phyloP scores from a whole-genome alignment of 2,329 filamentous ascomycete genomes.

The Colletotrichum scovillei region DNA sequence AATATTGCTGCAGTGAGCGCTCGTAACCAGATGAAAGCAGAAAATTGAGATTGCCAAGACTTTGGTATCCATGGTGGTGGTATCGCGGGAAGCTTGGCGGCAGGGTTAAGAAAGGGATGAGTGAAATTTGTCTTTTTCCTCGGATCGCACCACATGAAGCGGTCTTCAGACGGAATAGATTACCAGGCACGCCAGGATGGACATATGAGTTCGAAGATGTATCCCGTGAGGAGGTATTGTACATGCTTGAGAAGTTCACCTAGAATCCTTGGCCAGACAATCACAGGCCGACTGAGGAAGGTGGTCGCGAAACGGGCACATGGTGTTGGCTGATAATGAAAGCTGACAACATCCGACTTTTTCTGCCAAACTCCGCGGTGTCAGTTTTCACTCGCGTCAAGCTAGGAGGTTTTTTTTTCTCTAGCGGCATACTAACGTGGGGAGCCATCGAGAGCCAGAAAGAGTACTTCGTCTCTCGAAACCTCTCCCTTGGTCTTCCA shows the following conservation, averaged over 20 bases:
- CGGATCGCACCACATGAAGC: not conserved
- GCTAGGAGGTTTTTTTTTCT: not conserved
- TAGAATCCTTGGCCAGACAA: not conserved
- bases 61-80: slow-evolving; percentile 1
- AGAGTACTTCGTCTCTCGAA: not conserved
- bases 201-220: no score
- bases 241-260: no score
- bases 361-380: not conserved
- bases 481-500: not conserved
- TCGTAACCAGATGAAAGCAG: not conserved
- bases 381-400: not conserved
- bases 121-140: not conserved
- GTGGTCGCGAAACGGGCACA: not conserved
- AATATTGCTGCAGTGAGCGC: not conserved
- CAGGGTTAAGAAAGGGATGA: slow-evolving; percentile 1
- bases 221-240: no score
- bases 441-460: slow-evolving; percentile 4
- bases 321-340: not conserved
- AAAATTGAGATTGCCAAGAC: slow-evolving; percentile 14
- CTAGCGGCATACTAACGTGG: slow-evolving; percentile 16
- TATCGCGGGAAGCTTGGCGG: slow-evolving; percentile 17
- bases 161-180: no score
- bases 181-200: no score
- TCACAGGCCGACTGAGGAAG: not conserved
- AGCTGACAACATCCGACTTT: slow-evolving; percentile 7